phyloP scores from a whole-genome alignment of 768 basidiomycete genomes.

The Xerocomellus chrysenteron region DNA sequence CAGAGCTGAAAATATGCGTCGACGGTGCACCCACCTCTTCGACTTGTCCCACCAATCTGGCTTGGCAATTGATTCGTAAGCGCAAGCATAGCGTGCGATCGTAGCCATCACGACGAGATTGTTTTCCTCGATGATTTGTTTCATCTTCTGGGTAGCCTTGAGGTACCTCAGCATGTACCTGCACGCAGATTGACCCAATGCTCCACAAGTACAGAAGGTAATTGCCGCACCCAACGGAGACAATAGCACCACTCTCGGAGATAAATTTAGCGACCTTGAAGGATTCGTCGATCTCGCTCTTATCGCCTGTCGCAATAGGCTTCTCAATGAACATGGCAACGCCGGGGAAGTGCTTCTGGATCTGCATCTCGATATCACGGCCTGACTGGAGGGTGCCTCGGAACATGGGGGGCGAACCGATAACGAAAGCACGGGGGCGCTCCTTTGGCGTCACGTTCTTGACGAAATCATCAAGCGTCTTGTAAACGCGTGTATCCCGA shows the following conservation, averaged over 20 bases:
- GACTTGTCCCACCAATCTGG: conserved; percentile 94
- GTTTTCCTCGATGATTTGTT: conserved; percentile 92
- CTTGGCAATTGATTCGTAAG: conserved; percentile 78
- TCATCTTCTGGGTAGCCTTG: conserved; percentile 94
- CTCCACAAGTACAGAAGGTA: background rate
- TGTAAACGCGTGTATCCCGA: conserved; percentile 81
- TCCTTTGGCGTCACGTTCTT: conserved; percentile 63
- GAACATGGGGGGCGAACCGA: conserved; percentile 94
- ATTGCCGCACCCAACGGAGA: conserved; percentile 77
- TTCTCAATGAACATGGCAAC: conserved; percentile 92
- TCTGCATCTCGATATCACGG: conserved; percentile 84
- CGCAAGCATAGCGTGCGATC: conserved; percentile 90
- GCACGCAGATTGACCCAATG: background rate
- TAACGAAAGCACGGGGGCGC: conserved; percentile 77
- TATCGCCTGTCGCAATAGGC: conserved; percentile 82
- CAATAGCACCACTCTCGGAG: conserved; percentile 66
- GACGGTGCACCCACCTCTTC: conserved; percentile 59
- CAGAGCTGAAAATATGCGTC: background rate
- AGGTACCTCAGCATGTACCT: conserved; percentile 95
- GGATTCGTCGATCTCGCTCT: conserved; percentile 61
- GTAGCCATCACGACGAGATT: conserved; percentile 95
- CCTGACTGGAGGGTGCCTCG: conserved; percentile 74
- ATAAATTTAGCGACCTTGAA: conserved; percentile 75
- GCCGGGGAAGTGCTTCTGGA: conserved; percentile 84
- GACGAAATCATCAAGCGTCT: conserved; percentile 82